Evolutionary conservation across 257 asterid species (phyloP).

Genomic region (Cynanchum wilfordii): DNA sequence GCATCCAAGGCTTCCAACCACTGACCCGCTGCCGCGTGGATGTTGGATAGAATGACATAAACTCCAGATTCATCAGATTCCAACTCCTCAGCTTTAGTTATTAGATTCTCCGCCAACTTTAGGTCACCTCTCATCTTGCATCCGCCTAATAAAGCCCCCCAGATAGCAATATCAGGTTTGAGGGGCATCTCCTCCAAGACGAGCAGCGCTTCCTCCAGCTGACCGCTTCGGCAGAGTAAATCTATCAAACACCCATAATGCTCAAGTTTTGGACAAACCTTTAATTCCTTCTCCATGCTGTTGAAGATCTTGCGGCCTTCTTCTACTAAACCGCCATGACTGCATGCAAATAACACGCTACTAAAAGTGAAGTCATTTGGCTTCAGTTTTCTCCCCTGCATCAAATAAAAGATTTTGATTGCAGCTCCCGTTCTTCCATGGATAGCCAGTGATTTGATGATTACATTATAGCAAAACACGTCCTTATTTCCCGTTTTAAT

Average conservation of each 20-base stretch:
- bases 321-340: constrained; percentile 45
- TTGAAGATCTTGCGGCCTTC: constrained; percentile 38
- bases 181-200: constrained; percentile 30
- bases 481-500: constrained; percentile 37
- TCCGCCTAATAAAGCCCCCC: constrained; percentile 42
- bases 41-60: constrained; percentile 33
- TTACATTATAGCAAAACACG: constrained; percentile 41
- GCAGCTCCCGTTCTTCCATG: constrained; percentile 46
- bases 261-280: constrained; percentile 28
- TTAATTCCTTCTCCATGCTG: constrained; percentile 22
- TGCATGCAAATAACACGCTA: constrained; percentile 42
- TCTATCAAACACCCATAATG: constrained; percentile 42
- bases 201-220: constrained; percentile 29
- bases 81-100: constrained; percentile 26
- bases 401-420: constrained; percentile 30
- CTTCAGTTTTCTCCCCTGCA: constrained; percentile 28
- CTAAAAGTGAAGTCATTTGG: constrained; percentile 34
- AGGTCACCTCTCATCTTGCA: constrained; percentile 33
- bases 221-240: constrained; percentile 35
- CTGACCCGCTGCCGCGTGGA: constrained; percentile 41
- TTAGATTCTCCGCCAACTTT: constrained; percentile 27
- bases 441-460: constrained; percentile 44
- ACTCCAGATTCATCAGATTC: constrained; percentile 37
- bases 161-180: constrained; percentile 35
- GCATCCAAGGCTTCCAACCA: constrained; percentile 32